A percentile compares a stretch with the other conserved stretches of the same genome.
phyloP scores from a whole-genome alignment of 768 basidiomycete species.

The Trametes elegans region DNA sequence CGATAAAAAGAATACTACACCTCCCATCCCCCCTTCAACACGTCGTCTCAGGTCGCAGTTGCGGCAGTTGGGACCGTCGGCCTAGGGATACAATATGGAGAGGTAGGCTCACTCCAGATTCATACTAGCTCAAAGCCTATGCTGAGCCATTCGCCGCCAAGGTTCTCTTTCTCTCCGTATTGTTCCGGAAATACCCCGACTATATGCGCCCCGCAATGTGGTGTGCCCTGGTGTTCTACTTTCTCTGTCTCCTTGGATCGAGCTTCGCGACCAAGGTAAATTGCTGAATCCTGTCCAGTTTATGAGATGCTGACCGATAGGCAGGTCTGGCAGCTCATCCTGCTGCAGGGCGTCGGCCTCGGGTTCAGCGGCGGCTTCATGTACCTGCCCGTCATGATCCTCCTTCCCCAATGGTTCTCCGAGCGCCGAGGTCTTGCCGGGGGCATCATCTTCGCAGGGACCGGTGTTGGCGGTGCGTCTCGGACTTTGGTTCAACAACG shows the following conservation, averaged over 20 bases:
- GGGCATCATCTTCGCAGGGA: slow-evolving; percentile 26
- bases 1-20: slow-evolving; percentile 25
- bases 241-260: slow-evolving; percentile 16
- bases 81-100: slow-evolving; percentile 22
- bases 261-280: slow-evolving; percentile 24
- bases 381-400: slow-evolving; percentile 18
- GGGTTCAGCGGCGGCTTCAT: slow-evolving; percentile 21
- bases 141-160: not conserved
- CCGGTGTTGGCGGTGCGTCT: slow-evolving; percentile 20
- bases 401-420: slow-evolving; percentile 26
- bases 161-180: slow-evolving; percentile 19
- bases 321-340: slow-evolving; percentile 25
- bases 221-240: slow-evolving; percentile 17
- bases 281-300: too few relatives aligned
- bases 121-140: not conserved
- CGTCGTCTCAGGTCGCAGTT: slow-evolving; percentile 15
- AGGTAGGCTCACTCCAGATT: slow-evolving; percentile 1
- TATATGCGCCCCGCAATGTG: slow-evolving; percentile 21
- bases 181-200: slow-evolving; percentile 22
- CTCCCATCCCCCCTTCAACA: slow-evolving; percentile 22
- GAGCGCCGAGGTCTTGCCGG: slow-evolving; percentile 23
- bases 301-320: not conserved
- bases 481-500: not conserved
- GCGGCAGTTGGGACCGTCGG: slow-evolving; percentile 22
- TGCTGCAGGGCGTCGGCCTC: slow-evolving; percentile 24